Percentiles rank a stretch among this genome's conserved stretches.
Evolutionary conservation across 257 asterid genomes (phyloP).

Genomic region (Solanum chilense): DNA sequence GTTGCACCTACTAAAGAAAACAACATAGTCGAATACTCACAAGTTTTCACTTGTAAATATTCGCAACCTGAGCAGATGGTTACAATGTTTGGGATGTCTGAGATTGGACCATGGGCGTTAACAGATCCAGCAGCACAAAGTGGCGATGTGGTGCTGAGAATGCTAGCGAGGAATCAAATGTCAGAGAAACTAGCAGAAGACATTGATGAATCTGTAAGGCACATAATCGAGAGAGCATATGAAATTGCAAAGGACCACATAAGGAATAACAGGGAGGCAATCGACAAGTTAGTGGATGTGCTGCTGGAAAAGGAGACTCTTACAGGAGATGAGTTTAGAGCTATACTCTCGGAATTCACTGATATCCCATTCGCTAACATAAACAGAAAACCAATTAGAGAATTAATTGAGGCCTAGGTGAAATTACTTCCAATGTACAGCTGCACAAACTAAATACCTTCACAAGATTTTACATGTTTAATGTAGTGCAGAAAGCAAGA

Average conservation of each 20-base stretch:
- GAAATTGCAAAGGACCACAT: constrained; percentile 40
- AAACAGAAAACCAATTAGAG: constrained; percentile 16
- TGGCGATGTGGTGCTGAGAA: constrained; percentile 60
- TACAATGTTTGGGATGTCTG: constrained; percentile 60
- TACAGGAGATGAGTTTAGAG: constrained; percentile 61
- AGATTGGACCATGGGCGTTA: constrained; percentile 59
- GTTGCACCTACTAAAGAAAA: neutral
- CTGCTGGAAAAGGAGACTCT: constrained; percentile 58
- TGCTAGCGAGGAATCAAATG: constrained; percentile 62
- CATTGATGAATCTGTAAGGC: constrained; percentile 36
- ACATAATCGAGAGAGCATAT: constrained; percentile 31
- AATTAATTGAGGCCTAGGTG: constrained; percentile 37
- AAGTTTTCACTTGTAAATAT: neutral
- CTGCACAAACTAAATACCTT: neutral
- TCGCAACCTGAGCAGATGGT: constrained; percentile 35
- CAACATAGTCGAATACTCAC: neutral
- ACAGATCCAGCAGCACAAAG: constrained; percentile 44
- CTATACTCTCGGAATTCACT: constrained; percentile 37
- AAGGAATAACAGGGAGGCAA: constrained; percentile 49
- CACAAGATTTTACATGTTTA: neutral
- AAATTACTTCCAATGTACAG: neutral
- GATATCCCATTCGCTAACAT: constrained; percentile 28
- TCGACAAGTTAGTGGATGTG: constrained; percentile 54
- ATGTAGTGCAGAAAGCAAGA: neutral
- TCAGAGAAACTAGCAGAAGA: constrained; percentile 72